Evolutionary conservation across 176 grass and related monocot genomes (phyloP), one percentile per base, ranked within the genome.

Genomic region (Paspalum notatum): DNA sequence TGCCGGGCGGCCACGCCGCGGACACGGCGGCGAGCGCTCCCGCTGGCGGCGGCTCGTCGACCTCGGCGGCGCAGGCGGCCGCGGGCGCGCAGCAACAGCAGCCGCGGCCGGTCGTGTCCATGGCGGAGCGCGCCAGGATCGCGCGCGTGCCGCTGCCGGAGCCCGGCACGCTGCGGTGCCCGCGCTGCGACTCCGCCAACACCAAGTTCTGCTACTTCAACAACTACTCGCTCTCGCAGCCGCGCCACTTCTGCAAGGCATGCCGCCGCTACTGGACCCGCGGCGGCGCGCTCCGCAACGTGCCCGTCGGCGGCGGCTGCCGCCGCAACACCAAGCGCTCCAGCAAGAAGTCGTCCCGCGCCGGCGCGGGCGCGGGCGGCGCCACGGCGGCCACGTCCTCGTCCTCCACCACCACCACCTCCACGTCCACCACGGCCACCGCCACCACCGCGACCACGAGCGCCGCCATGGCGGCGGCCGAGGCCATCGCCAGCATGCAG

Each of bases 151-250:
- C 96, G 5, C 88, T 87, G 0, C 96, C 93, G 72, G 96, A 99
- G 69, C 90, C 91, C 17, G 80, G 87, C 66, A 89, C 89, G 39
- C 96, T 99, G 12, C 89, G 89, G 52, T 96, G 97, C 71, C 97
- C 97, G 40, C 97, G 97, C 53, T 99, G 97, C 71, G 93, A 99
- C 75, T 99, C 97, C n/a, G 24, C 88, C 42, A 95, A 99, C 82
- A 99, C 97, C 84, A 99, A 99, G 72, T 99, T 99, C 77, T 99
- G 97, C 83, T 99, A 99, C 91, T 99, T 91, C 91, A 99, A 99
- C 84, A 99, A 99, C 88, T 99, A 99, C 85, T 99, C 97, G 12
- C 89, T 99, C n/a, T 95, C 96, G 83, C 96, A 99, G 90, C 96
- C 96, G 11, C 96, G 96, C 55, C 93, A 99, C 88, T 99, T 99